Conservation (phyloP, 2,329 filamentous ascomycete species). For the Colletotrichum somersetense region DNA sequence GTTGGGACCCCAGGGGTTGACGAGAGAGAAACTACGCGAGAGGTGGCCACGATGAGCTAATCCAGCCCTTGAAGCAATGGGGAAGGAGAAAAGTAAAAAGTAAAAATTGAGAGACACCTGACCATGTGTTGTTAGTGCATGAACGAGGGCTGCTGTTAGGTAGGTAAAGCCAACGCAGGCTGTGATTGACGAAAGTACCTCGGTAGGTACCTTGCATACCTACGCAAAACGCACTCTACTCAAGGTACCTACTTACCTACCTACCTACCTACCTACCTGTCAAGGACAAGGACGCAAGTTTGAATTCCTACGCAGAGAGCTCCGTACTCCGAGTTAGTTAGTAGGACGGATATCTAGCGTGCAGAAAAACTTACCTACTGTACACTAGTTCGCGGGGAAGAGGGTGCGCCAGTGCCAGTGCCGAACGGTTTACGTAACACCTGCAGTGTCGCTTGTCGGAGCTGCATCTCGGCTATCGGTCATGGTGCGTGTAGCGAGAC, state of each 20-base stretch:
- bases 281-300: too few species aligned
- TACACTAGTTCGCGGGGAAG: constrained; percentile 10
- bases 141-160: not conserved
- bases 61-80: not conserved
- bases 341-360: too few species aligned
- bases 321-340: too few species aligned
- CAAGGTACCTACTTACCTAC: too few species aligned
- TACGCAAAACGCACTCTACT: too few species aligned
- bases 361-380: not conserved
- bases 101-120: constrained; percentile 1
- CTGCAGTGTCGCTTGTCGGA: constrained; percentile 20
- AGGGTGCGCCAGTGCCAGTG: not conserved
- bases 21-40: constrained; percentile 17
- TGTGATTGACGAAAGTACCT: not conserved
- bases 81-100: not conserved
- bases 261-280: too few species aligned
- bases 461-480: constrained; percentile 36
- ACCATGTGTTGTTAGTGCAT: constrained; percentile 4
- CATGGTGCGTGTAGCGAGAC: constrained; percentile 35
- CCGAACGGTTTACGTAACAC: not conserved
- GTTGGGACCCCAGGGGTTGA: constrained; percentile 2
- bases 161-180: constrained; percentile 1
- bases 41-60: constrained; percentile 10
- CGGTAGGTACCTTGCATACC: too few species aligned
- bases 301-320: too few species aligned